Base-by-base conservation (phyloP, 495 filamentous ascomycete species). In the Trichocladium antarcticum region DNA sequence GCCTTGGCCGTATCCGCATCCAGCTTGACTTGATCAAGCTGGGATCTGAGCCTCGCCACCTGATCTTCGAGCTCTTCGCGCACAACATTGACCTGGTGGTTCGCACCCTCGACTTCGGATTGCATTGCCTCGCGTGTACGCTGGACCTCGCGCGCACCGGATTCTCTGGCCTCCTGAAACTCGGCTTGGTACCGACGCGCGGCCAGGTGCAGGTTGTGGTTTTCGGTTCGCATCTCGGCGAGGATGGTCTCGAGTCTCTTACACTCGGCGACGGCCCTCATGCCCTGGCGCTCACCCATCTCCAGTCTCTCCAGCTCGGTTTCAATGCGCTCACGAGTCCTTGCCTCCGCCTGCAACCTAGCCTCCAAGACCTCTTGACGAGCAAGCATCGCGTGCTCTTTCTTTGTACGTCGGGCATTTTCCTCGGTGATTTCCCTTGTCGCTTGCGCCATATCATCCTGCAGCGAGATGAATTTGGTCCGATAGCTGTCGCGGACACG, bases 371-470 rank as follows among this genome's bases (percentile, higher is more conserved):
- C 79, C 49, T 94, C 87, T 47, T 88, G 82, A 46, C 78, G 79
- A 51, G 81, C 82, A 45, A 78, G 69, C 49, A 86, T 76, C 38
- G 83, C 77, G 56, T 89, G 79, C 57, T 90, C 83, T 54, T 77
- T 82, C 66, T 81, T 80, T 38, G 74, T 72, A 69, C 81, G 87
- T 19, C 74, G 70, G n/a, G 81, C 77, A 58, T 88, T 87, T 59
- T 95, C 88, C 47, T 81, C 76, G 14, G 80, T 78, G 45, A 95
- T 79, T 44, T 93, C 82, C 37, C 75, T 73, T 46, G 83, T 81
- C n/a, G 85, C 80, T 43, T 68, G 71, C 10, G 79, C 76, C 82
- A 97, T 87, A 47, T 95, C 85, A 54, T 84, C 76, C 67, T 95
- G 88, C 40, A 97, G 67, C 45, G 74, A 75, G 55, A 88, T 78